Evolutionary conservation across 306 rosid genomes (phyloP), one percentile per base, ranked within the genome.

Genomic region (Rosa persica): DNA sequence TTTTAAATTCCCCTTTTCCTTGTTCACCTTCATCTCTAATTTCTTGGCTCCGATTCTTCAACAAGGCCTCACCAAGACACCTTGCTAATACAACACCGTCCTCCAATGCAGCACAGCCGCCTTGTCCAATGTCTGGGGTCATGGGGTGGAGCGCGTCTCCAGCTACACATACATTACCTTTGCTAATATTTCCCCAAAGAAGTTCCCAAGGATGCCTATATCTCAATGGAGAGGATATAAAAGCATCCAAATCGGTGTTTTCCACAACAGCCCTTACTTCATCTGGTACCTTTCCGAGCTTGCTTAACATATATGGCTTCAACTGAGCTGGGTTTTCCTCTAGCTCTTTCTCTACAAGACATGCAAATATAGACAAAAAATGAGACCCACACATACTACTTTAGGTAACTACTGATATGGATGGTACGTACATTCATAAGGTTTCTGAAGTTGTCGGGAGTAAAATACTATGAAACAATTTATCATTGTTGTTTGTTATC

Each of bases 101-200:
- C 39, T 93, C 97, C 39, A 90, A 75, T 5, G 97, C 95, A 74
- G 85, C 22, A 42, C 95, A 87, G 1, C 95, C 97, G 2, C 98
- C 98, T 69, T 93, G 98, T 5, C 93, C 95, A 25, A 91, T 19
- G 43, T 93, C 95, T 20, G 97, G 93, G 38, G 95, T 89, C 93
- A 87, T 89, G 0, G 98, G 96, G 52, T 93, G 98, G 46, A 93
- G 77, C 4, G 97, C 98, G 55, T 93, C 98, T 20, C 98, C 98
- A 5, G 77, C 96, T 10, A 91, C 87, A 81, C 93, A 91, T 4
- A 87, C 93, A 13, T 87, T 89, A 49, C 86, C 88, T 86, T 91
- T 90, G 47, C 84, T 88, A 19, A 90, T 86, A 25, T 82, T 86
- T 64, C 95, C 91, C 70, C 79, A 85, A 8, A 93, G 4, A 0